Evolutionary conservation across 495 filamentous ascomycete species (phyloP).

Genomic region (Penicillium samsonianum): DNA sequence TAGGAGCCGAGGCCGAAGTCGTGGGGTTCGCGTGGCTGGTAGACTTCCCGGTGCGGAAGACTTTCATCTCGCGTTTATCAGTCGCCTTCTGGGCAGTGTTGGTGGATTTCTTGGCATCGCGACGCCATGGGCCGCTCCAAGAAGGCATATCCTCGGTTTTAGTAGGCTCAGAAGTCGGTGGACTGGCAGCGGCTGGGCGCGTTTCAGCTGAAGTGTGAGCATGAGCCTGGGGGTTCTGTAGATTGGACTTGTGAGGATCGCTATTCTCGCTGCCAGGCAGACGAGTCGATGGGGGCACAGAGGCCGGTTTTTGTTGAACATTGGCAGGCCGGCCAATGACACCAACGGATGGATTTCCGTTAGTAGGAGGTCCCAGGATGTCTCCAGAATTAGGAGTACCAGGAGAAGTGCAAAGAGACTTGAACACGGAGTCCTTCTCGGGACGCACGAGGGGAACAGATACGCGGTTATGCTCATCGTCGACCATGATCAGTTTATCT

Average conservation of each 20-base stretch:
- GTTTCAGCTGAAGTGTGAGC: not conserved
- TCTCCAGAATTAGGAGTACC: constrained; percentile 36
- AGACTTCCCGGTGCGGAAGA: constrained; percentile 67
- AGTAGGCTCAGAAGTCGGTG: constrained; percentile 35
- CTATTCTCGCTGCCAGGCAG: constrained; percentile 35
- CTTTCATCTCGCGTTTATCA: constrained; percentile 70
- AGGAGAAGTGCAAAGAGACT: constrained; percentile 61
- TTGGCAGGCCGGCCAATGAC: constrained; percentile 32
- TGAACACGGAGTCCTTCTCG: constrained; percentile 82
- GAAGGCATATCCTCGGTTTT: constrained; percentile 53
- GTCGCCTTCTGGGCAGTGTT: constrained; percentile 24
- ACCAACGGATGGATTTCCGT: constrained; percentile 27
- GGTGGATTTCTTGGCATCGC: constrained; percentile 51
- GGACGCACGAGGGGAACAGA: constrained; percentile 90
- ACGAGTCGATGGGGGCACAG: constrained; percentile 27
- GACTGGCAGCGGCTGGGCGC: constrained; percentile 25
- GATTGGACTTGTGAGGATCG: constrained; percentile 42
- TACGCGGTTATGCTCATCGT: constrained; percentile 85
- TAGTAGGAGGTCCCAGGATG: constrained; percentile 11
- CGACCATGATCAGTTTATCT: constrained; percentile 81
- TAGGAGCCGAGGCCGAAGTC: constrained; percentile 30
- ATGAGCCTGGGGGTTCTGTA: constrained; percentile 2
- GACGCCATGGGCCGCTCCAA: constrained; percentile 69
- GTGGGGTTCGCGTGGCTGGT: constrained; percentile 41
- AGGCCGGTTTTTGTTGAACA: constrained; percentile 18